Percentiles rank a stretch among this genome's conserved stretches.
Evolutionary conservation across 768 basidiomycete genomes (phyloP).

Genomic region (Trametes villosa): DNA sequence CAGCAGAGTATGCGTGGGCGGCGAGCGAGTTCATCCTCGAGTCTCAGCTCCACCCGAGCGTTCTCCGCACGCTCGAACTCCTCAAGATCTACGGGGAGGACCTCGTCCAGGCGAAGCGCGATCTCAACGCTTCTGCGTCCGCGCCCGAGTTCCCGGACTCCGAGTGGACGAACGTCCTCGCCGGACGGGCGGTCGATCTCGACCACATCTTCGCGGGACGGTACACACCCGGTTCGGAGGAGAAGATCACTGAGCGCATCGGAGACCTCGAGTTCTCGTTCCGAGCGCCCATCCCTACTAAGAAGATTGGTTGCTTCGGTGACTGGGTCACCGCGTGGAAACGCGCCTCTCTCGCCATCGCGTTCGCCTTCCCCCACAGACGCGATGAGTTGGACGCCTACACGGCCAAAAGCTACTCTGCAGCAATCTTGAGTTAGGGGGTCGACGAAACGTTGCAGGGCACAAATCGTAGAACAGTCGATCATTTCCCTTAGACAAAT

Average conservation of each 20-base stretch:
- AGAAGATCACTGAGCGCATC: conserved; percentile 22
- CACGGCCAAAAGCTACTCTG: too few species aligned
- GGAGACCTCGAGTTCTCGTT: conserved; percentile 26
- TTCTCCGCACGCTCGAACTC: not conserved
- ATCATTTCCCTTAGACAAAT: too few species aligned
- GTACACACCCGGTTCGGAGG: conserved; percentile 20
- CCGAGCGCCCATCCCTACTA: conserved; percentile 13
- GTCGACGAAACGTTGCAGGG: too few species aligned
- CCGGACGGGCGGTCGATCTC: conserved; percentile 34
- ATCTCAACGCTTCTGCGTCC: not conserved
- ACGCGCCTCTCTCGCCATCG: conserved; percentile 14
- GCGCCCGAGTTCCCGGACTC: conserved; percentile 31
- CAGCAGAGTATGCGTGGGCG: not conserved
- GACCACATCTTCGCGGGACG: conserved; percentile 30
- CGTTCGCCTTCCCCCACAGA: conserved; percentile 36
- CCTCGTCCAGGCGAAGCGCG: conserved; percentile 8
- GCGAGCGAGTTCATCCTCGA: not conserved
- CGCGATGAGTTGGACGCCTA: conserved; percentile 29
- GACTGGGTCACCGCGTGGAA: conserved; percentile 36
- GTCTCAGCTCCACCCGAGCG: not conserved
- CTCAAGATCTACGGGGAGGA: conserved; percentile 4
- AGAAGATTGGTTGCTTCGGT: conserved; percentile 19
- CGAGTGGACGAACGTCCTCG: conserved; percentile 35
- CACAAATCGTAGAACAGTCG: too few species aligned
- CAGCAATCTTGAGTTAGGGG: too few species aligned